These are phyloP conservation scores for Candida awuae DNA, from an alignment of 805 yeast genomes.

Conservation along the genomic window DNA sequence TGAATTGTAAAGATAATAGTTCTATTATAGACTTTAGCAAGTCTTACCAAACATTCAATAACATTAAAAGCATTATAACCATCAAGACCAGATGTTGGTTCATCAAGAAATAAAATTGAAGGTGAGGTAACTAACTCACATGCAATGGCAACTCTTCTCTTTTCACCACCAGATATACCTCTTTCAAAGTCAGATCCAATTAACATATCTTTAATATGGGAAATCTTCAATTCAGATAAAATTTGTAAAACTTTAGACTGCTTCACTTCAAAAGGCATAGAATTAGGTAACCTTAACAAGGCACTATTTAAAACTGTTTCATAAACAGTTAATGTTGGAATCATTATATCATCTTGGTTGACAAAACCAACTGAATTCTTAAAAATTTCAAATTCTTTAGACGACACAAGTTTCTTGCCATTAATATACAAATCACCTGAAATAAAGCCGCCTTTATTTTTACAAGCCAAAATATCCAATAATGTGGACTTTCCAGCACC, in stretches of 20 bases:
- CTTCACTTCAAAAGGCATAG: constrained; percentile 68
- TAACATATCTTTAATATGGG: constrained; percentile 72
- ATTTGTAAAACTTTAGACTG: constrained; percentile 77
- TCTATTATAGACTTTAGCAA: constrained; percentile 74
- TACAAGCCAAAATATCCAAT: constrained; percentile 83
- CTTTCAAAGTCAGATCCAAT: constrained; percentile 86
- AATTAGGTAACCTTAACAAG: constrained; percentile 70
- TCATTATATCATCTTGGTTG: constrained; percentile 86
- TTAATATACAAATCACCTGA: constrained; percentile 68
- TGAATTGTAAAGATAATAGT: constrained; percentile 91
- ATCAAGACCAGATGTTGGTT: constrained; percentile 94
- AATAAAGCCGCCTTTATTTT: constrained; percentile 67
- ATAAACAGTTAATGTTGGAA: constrained; percentile 90
- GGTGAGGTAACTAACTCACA: constrained; percentile 90
- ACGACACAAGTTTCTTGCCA: constrained; percentile 41
- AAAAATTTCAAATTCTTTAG: constrained; percentile 35
- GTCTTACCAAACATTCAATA: constrained; percentile 69
- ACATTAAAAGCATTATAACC: constrained; percentile 91
- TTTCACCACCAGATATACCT: constrained; percentile 93
- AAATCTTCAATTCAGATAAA: constrained; percentile 73
- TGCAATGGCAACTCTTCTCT: constrained; percentile 86
- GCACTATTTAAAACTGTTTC: constrained; percentile 95
- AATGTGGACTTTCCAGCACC: constrained; percentile 98
- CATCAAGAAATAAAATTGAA: constrained; percentile 73
- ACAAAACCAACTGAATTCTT: constrained; percentile 82